Evolutionary conservation across 176 grass and related monocot species (phyloP).

Genomic region (Rhynchospora breviuscula): DNA sequence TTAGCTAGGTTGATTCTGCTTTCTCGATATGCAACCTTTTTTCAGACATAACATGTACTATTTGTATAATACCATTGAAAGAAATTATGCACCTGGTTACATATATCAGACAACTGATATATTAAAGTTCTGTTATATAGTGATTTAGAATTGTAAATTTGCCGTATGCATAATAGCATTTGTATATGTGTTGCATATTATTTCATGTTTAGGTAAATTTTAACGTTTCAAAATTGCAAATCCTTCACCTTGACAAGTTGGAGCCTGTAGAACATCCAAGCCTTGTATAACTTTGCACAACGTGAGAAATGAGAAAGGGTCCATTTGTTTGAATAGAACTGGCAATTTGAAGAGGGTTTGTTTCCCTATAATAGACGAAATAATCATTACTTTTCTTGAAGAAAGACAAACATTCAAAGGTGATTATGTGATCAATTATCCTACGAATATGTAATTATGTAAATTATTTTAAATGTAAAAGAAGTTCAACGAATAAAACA

Average conservation of each 20-base stretch:
- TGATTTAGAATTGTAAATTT: background rate
- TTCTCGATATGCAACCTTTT: background rate
- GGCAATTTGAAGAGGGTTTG: conserved; percentile 59
- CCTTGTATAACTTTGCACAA: conserved; percentile 83
- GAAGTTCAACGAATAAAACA: background rate
- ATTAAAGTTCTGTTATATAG: background rate
- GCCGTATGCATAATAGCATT: background rate
- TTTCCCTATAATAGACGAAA: conserved; percentile 46
- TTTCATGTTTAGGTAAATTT: background rate
- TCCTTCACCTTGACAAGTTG: conserved; percentile 49
- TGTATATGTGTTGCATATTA: background rate
- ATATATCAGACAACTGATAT: background rate
- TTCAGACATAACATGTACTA: background rate
- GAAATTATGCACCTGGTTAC: background rate
- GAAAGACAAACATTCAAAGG: conserved; percentile 51
- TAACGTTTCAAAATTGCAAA: background rate
- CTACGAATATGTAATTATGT: conserved; percentile 29
- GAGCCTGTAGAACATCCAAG: conserved; percentile 80
- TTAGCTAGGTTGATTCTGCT: background rate
- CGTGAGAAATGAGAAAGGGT: conserved; percentile 72
- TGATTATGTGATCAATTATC: conserved; percentile 51
- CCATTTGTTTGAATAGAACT: conserved; percentile 64
- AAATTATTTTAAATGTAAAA: background rate
- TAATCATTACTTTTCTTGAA: conserved; percentile 39
- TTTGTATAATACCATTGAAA: background rate